Base-by-base conservation (phyloP, 78 protist genomes). In the Dictyostelium brefeldianum region DNA sequence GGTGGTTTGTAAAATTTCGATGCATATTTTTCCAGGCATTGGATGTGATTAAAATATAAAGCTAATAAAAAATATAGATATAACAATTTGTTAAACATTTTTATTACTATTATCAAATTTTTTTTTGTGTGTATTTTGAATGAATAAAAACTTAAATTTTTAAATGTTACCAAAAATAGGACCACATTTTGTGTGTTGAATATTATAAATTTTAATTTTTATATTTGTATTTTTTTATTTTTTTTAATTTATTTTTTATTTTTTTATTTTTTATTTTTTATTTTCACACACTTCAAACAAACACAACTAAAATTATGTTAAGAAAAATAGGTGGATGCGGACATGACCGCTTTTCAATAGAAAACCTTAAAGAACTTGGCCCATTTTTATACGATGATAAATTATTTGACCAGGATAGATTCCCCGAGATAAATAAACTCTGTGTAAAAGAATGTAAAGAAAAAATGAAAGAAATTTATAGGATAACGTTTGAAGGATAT, bases 391-490 rank as follows among this genome's bases (percentile, higher is more conserved):
- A 56, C 27, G 65, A 56, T 56, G 65, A 56, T 56, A 56, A n/a
- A 56, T 4, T 56, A 56, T 56, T 56, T 56, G 65, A 56, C 65
- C 65, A 56, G 10, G 65, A 56, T 56, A 56, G 65, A 56, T 56
- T 56, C 65, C 65, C 65, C 31, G 27, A n/a, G 65, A 56, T 56
- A 56, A 56, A n/a, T 56, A n/a, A 0, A 56, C 65, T 56, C 65
- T 56, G 65, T 56, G 12, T 15, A 20, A 56, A 64, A 64, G 41
- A 64, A 64, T 64, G 71, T 27, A 64, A 64, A 64, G 22, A 62
- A 27, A 64, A 64, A 64, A 64, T 64, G 71, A 64, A 64, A 64
- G 41, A 64, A 27, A 64, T 64, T 64, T 25, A n/a, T 25, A 64
- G 46, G 41, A 25, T 64, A 0, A 64, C 71, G 6, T 64, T 64